phyloP scores from a whole-genome alignment of 306 rosid species.

The Dryas octopetala region DNA sequence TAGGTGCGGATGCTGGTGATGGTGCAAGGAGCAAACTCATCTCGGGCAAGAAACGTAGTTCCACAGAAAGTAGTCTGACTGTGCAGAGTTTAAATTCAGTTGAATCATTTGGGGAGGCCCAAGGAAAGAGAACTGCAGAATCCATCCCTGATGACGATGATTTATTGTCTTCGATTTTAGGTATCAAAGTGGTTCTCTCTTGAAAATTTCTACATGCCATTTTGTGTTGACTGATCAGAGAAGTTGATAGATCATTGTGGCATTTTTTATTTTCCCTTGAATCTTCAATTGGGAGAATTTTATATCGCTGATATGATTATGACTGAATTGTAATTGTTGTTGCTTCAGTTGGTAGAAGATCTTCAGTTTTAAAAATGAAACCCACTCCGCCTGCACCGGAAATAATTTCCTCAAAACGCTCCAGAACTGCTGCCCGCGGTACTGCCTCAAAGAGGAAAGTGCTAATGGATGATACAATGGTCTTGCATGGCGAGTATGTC shows the following conservation, averaged over 20 bases:
- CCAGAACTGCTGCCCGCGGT: conserved; percentile 54
- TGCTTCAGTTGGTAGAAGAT: conserved; percentile 79
- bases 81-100: conserved; percentile 65
- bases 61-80: conserved; percentile 76
- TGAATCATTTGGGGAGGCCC: conserved; percentile 63
- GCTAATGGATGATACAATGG: conserved; percentile 92
- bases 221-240: conserved; percentile 3
- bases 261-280: background rate
- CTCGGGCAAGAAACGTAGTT: conserved; percentile 82
- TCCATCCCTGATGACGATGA: conserved; percentile 94
- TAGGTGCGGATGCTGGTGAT: conserved; percentile 37
- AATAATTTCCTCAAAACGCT: conserved; percentile 50
- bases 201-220: conserved; percentile 9
- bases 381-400: conserved; percentile 74
- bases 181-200: conserved; percentile 38
- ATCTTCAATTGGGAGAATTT: background rate
- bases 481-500: conserved; percentile 99
- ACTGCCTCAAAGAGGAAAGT: conserved; percentile 83
- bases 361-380: conserved; percentile 80
- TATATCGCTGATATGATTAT: conserved; percentile 13
- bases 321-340: conserved; percentile 37
- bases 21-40: conserved; percentile 37
- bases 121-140: conserved; percentile 57
- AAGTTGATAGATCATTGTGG: conserved; percentile 7
- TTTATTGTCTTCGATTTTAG: conserved; percentile 93